phyloP scores from a whole-genome alignment of 371 early-diverging fungal species.

The Mucor velutinosus region DNA sequence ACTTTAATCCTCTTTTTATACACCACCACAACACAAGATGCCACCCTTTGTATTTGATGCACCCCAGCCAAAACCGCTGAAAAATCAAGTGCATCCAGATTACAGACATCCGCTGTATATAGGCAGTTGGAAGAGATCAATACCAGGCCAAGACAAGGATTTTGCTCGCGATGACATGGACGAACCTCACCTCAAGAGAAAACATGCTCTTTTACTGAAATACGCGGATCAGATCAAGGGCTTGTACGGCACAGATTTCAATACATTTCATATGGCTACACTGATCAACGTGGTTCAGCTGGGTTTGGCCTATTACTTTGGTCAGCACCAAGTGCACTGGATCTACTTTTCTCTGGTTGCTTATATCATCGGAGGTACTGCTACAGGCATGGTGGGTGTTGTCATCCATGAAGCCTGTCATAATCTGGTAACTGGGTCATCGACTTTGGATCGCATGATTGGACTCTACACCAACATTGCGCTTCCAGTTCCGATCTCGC shows the following conservation, averaged over 20 bases:
- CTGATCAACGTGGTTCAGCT: constrained; percentile 74
- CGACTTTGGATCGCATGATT: constrained; percentile 77
- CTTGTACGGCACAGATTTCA: constrained; percentile 83
- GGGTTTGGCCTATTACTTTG: constrained; percentile 78
- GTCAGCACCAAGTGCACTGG: constrained; percentile 63
- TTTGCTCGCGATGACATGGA: constrained; percentile 88
- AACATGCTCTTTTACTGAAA: constrained; percentile 80
- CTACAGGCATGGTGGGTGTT: constrained; percentile 77
- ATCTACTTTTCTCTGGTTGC: constrained; percentile 65
- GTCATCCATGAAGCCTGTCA: constrained; percentile 95
- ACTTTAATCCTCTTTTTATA: constrained; percentile 4
- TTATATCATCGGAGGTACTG: constrained; percentile 85
- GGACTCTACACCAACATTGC: constrained; percentile 87
- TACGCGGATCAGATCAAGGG: constrained; percentile 85
- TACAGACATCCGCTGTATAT: constrained; percentile 78
- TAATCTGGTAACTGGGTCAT: constrained; percentile 71
- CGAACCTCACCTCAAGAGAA: constrained; percentile 94
- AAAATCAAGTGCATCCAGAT: constrained; percentile 55
- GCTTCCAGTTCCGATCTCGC: constrained; percentile 80
- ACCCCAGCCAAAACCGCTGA: constrained; percentile 11
- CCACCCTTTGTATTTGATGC: constrained; percentile 34
- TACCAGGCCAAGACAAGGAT: constrained; percentile 74
- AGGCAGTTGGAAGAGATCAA: constrained; percentile 84
- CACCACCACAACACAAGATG: constrained; percentile 7
- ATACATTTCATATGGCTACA: constrained; percentile 75